Base-by-base conservation (phyloP, 2,329 filamentous ascomycete genomes). In the Claviceps sp. region DNA sequence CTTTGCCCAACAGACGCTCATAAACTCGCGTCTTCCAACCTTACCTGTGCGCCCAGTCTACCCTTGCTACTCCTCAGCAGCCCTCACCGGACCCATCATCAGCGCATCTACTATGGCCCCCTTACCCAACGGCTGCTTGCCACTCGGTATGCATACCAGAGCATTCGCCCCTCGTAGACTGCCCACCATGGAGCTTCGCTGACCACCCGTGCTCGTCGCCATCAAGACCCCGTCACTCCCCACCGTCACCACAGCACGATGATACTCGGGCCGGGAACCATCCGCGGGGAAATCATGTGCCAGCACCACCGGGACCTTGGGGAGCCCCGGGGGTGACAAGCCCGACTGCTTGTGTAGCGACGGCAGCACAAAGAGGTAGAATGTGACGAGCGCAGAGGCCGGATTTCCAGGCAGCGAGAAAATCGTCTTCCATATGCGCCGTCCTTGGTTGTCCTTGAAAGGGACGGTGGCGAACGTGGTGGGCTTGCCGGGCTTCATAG, bases 401-500 rank as follows among this genome's bases (percentile, higher is more conserved):
- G 93, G 93, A 64, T 98, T 98, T 0, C 93, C 93, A 0, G 93
- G 93, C 0, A 98, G 75, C 0, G 88, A 87, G 69, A 98, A 98
- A 57, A 98, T 80, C 53, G 84, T 76, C 63, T 87, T 89, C 1
- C 70, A 71, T 24, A 80, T 67, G 46, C 82, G 76, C 42, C 78
- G 71, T 19, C 82, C 80, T 1, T 61, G 63, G 55, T 78, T 77
- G 54, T 79, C 73, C 65, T 82, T 83, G 41, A 78, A 73, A 1
- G 87, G 83, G 0, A 97, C 78, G 0, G 89, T 96, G 2, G 93
- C 93, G 66, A 98, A 98, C 0, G 93, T 98, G 0, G 90, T 96
- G 2, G 93, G 93, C 68, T 97, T 98, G 4, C 93, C 93, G 0
- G 93, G 93, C 72, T 98, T 98, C 93, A 98, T 97, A 51, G 85